These are phyloP conservation scores for Tricladium varicosporioides DNA, from an alignment of 2,329 filamentous ascomycete genomes.

Conservation along the genomic window DNA sequence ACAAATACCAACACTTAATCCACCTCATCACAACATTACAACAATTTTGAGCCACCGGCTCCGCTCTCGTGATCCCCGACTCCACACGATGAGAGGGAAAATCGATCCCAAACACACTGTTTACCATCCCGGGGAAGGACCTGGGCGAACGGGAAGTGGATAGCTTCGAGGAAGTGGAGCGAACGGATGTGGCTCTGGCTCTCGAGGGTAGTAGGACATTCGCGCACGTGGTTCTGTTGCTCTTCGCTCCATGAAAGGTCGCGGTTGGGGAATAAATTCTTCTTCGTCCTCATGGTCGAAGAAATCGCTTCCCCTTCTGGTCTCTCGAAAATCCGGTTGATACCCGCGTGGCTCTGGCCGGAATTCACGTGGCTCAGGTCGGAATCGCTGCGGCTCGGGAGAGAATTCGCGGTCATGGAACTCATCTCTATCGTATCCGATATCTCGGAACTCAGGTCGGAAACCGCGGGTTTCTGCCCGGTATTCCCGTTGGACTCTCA, in stretches of 20 bases:
- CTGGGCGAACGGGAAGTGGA: conserved; percentile 16
- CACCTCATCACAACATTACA: too few species aligned
- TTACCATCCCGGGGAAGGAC: conserved; percentile 10
- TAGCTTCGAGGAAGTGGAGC: conserved; percentile 5
- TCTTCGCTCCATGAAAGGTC: conserved; percentile 7
- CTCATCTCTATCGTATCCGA: too few species aligned
- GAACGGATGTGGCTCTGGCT: conserved; percentile 12
- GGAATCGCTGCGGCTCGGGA: neutral
- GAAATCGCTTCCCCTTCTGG: too few species aligned
- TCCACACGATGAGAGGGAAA: too few species aligned
- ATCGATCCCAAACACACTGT: too few species aligned
- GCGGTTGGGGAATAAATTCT: conserved; percentile 21
- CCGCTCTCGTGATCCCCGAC: too few species aligned
- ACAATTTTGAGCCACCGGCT: too few species aligned
- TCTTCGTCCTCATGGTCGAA: conserved; percentile 11
- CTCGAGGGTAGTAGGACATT: neutral
- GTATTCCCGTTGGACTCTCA: neutral
- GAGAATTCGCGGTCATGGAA: too few species aligned
- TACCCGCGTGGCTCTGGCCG: neutral
- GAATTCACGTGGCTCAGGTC: neutral
- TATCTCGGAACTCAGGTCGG: neutral
- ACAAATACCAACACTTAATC: too few species aligned
- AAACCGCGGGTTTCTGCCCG: conserved; percentile 2
- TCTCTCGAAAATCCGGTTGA: neutral
- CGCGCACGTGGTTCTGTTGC: conserved; percentile 4